Base-by-base conservation (phyloP, 1,139 yeast species). In the Geotrichum histeridarum region DNA sequence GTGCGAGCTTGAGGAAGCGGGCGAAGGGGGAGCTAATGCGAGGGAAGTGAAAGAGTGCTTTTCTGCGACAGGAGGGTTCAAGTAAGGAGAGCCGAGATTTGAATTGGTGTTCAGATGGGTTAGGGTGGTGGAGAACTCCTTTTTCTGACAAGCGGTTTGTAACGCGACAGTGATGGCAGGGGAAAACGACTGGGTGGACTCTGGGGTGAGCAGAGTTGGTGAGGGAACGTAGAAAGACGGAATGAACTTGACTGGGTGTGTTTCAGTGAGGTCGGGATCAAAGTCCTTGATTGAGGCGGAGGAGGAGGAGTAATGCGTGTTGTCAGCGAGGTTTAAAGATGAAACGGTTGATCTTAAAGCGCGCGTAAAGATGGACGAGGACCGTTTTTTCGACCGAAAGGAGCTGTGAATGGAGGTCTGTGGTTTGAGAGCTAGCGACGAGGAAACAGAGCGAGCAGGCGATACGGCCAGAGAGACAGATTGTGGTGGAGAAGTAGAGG, bases 21-120 rank as follows among this genome's bases (percentile, higher is more conserved):
- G 55, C 11, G 51, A 44, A 17, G 54, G 36, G 11, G 57, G 49
- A 31, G 49, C 42, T 11, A 22, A 22, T 22, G 27, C 27, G 3
- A 22, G 27, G 27, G 27, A 22, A 22, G 27, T 22, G 27, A 22
- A 22, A 22, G 27, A 22, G 27, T 22, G 4, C 27, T 22, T 22
- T 22, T 22, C 27, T 3, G 27, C 17, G 15, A 27, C 9, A n/a
- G 48, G 18, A 27, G 32, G 46, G 31, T 17, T 22, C 7, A 14
- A 15, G 31, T 22, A 8, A 18, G 35, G 27, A 9, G 31, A 33
- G 11, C 42, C 8, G 49, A 33, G 35, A 36, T 45, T 36, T 45
- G 49, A 45, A 36, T 12, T n/a, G 11, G 42, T 15, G 41, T 27
- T 17, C 6, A 4, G n/a, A 37, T 8, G 49, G 48, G 48, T 44